Base-by-base conservation (phyloP, 2,329 filamentous ascomycete species). In the Pseudocercospora eumusae region DNA sequence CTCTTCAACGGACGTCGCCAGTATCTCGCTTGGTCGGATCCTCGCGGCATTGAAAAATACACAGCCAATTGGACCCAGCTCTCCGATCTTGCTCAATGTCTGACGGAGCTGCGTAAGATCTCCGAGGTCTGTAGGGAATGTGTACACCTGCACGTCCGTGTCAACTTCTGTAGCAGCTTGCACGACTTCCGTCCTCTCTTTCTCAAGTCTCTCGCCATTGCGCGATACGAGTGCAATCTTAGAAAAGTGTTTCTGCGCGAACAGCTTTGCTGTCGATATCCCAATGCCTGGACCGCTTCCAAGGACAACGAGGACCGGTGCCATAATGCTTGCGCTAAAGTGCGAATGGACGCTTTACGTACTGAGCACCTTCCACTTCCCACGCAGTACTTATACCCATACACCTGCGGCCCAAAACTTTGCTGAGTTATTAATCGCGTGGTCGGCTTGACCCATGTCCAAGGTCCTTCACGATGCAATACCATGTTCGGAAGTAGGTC, bases 261-360 rank as follows among this genome's bases (percentile, higher is more conserved):
- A 66, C 11, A 42, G 50, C 25, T 62, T 62, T 11, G 64, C 64
- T 13, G 64, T 66, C 4, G 62, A 31, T 23, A 61, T 23, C 4
- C 64, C 64, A 18, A 66, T 66, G 18, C 64, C 64, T 5, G 64
- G 64, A 4, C 64, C 62, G 1, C 47, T 58, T 33, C 62, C 62
- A 6, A 64, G 49, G 42, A 64, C 55, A 31, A 61, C 44, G 11
- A 64, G 57, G 15, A 64, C 28, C 11, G 62, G 54, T 18, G 40
- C 28, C 42, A 56, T 63, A 42, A 11, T 50, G 49, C 21, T 40
- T 49, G 28, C 18, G 45, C 36, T 1, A 21, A 20, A 44, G 3
- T 8, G 4, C n/a, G 33, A 25, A 15, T 6, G 33, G 5, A 31
- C n/a, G 50, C n/a, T 1, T 50, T 25, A 25, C 23, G 6, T 6